Conservation (phyloP, 306 rosid species). For the Alnus glutinosa region DNA sequence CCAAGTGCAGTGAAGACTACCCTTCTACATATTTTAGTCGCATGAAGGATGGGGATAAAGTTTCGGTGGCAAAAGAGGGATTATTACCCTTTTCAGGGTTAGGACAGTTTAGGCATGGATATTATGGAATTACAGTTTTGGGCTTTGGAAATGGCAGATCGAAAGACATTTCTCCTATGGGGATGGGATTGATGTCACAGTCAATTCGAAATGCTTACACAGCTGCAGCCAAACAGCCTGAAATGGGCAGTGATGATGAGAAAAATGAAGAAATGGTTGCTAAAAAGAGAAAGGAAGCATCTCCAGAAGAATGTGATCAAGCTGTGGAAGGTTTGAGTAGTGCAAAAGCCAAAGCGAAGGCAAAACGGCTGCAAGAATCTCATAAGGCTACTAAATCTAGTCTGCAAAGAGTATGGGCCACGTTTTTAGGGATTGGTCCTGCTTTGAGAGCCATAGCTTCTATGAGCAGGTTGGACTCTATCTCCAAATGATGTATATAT, state of each 20-base stretch:
- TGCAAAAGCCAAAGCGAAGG: constrained; percentile 87
- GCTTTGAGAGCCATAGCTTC: constrained; percentile 74
- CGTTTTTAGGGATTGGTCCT: constrained; percentile 75
- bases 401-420: constrained; percentile 56
- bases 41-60: constrained; percentile 1
- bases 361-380: constrained; percentile 66
- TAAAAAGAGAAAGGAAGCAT: constrained; percentile 70
- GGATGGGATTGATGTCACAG: constrained; percentile 46
- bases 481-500: not conserved
- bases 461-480: constrained; percentile 71
- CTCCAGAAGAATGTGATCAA: constrained; percentile 94
- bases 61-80: constrained; percentile 21
- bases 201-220: constrained; percentile 46
- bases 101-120: constrained; percentile 22
- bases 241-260: constrained; percentile 36
- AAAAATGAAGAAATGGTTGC: constrained; percentile 38
- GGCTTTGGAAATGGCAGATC: constrained; percentile 29
- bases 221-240: constrained; percentile 47
- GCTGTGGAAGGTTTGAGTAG: constrained; percentile 83
- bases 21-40: not conserved
- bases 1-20: constrained; percentile 9
- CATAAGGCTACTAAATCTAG: constrained; percentile 38
- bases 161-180: constrained; percentile 18
- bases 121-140: constrained; percentile 9
- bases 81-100: constrained; percentile 24